These are phyloP conservation scores for Corylus americana DNA, from an alignment of 306 rosid species.

Conservation along the genomic window DNA sequence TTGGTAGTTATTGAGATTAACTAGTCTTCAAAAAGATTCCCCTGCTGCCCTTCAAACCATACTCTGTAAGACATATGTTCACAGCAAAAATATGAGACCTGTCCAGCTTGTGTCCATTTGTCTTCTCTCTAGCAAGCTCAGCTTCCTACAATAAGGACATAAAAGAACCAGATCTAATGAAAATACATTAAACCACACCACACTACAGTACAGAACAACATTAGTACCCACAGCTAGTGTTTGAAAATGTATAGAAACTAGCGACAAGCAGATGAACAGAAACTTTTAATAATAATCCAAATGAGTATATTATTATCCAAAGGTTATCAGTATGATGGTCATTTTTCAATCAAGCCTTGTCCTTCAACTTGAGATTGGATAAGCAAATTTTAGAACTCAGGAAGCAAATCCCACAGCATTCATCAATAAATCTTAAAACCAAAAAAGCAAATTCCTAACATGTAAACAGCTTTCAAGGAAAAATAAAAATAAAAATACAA, in stretches of 20 bases:
- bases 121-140: slow-evolving; percentile 85
- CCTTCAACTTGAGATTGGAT: background rate
- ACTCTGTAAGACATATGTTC: slow-evolving; percentile 41
- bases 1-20: no score
- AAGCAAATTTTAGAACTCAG: background rate
- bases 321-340: background rate
- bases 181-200: background rate
- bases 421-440: background rate
- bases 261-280: background rate
- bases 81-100: slow-evolving; percentile 72
- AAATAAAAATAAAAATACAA: background rate
- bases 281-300: background rate
- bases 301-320: background rate
- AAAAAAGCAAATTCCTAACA: background rate
- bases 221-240: background rate
- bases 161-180: background rate
- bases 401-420: background rate
- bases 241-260: background rate
- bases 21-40: no score
- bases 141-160: slow-evolving; percentile 61
- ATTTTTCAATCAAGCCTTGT: background rate
- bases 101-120: slow-evolving; percentile 86
- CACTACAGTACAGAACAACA: background rate
- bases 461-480: no score
- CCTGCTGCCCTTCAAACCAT: no score